A percentile compares a stretch with the other conserved stretches of the same genome.
Evolutionary conservation across 352 stramenopile species (phyloP).

Genomic region (Hyaloperonospora brassicae): DNA sequence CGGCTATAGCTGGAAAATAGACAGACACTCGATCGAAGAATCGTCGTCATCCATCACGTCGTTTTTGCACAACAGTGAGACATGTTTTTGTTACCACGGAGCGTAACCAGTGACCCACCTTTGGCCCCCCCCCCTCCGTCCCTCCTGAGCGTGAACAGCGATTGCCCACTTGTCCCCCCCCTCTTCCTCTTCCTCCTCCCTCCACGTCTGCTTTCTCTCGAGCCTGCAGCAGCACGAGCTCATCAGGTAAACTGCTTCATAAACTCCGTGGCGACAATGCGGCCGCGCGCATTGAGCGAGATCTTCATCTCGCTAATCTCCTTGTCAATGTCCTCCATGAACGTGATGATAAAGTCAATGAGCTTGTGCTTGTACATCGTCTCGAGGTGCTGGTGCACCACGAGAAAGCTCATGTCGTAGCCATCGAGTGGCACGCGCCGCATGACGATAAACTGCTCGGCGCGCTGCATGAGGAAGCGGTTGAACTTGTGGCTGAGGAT

Average conservation of each 20-base stretch:
- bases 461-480: conserved; percentile 93
- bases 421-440: conserved; percentile 85
- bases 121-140: neutral
- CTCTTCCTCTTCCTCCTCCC: neutral
- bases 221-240: neutral
- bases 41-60: too few species aligned
- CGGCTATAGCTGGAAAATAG: too few species aligned
- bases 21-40: too few species aligned
- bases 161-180: neutral
- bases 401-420: conserved; percentile 95
- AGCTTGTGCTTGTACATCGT: conserved; percentile 96
- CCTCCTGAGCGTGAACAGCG: too few species aligned
- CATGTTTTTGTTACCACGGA: neutral
- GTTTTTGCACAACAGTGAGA: neutral
- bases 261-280: conserved; percentile 91
- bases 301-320: conserved; percentile 98
- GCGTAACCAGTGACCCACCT: neutral
- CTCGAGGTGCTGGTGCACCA: conserved; percentile 91
- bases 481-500: conserved; percentile 95
- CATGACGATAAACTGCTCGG: conserved; percentile 94
- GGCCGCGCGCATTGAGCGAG: conserved; percentile 88
- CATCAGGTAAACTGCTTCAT: conserved; percentile 89
- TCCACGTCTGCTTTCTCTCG: too few species aligned
- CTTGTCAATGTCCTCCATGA: conserved; percentile 98
- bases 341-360: conserved; percentile 95